phyloP scores from a whole-genome alignment of 2,329 filamentous ascomycete species.

The Shiraia sp. region DNA sequence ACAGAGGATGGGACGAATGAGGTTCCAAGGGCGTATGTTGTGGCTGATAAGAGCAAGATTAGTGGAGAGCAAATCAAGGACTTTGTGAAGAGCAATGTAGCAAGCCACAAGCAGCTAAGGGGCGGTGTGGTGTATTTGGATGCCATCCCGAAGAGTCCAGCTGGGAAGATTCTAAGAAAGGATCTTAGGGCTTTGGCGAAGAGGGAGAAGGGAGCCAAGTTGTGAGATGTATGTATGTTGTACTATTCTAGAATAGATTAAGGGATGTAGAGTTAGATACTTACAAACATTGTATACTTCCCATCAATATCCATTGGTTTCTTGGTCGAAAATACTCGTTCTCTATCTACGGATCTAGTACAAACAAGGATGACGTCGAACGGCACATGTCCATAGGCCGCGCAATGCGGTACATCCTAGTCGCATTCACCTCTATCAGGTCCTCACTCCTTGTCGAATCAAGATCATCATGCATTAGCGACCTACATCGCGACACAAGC shows the following conservation, averaged over 20 bases:
- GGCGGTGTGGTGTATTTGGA: slow-evolving; percentile 45
- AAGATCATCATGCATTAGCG: slow-evolving; percentile 7
- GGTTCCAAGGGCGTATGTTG: slow-evolving; percentile 49
- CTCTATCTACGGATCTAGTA: neutral
- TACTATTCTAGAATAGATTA: neutral
- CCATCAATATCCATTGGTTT: neutral
- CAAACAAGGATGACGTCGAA: too few relatives aligned
- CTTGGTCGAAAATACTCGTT: neutral
- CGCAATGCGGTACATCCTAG: too few relatives aligned
- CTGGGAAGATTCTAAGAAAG: slow-evolving; percentile 44
- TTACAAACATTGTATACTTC: neutral
- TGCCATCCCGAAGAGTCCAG: slow-evolving; percentile 41
- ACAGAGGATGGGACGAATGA: slow-evolving; percentile 44
- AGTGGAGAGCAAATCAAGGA: slow-evolving; percentile 35
- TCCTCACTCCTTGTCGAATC: neutral
- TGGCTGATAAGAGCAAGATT: slow-evolving; percentile 40
- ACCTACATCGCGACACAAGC: slow-evolving; percentile 4
- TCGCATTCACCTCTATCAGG: neutral
- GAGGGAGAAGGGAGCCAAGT: slow-evolving; percentile 31
- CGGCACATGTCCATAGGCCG: too few relatives aligned
- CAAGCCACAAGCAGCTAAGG: slow-evolving; percentile 41
- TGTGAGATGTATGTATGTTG: slow-evolving; percentile 14
- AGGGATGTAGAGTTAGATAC: neutral
- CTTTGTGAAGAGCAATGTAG: slow-evolving; percentile 38
- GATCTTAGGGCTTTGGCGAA: slow-evolving; percentile 40